Percentiles rank a stretch among this genome's conserved stretches.
phyloP scores from a whole-genome alignment of 1,284 basidiomycete species.

The Cryptococcus deneoformans region DNA sequence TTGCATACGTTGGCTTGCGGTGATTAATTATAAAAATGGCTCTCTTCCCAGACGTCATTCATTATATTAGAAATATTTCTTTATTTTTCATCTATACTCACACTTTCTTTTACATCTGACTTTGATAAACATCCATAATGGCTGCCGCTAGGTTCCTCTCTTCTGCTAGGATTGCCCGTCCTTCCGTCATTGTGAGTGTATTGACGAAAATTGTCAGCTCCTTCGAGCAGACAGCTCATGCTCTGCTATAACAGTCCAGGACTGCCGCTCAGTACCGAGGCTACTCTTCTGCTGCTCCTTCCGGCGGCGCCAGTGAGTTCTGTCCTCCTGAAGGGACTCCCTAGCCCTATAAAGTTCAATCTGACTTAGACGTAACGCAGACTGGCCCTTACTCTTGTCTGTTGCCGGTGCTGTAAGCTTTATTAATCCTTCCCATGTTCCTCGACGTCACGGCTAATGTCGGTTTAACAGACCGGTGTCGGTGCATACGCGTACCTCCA shows the following conservation, averaged over 20 bases:
- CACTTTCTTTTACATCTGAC: not conserved
- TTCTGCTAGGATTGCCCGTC: constrained; percentile 11
- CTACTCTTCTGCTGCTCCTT: constrained; percentile 27
- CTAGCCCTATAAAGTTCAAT: not conserved
- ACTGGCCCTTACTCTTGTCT: constrained; percentile 32
- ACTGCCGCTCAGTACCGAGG: constrained; percentile 5
- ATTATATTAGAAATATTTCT: no score
- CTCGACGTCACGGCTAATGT: not conserved
- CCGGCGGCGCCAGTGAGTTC: constrained; percentile 24
- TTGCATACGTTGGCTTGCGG: no score
- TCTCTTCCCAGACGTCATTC: no score
- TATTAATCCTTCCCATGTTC: not conserved
- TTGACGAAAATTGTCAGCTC: not conserved
- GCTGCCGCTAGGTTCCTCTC: constrained; percentile 13
- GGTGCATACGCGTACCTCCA: constrained; percentile 42
- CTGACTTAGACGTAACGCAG: constrained; percentile 14
- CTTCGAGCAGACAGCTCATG: not conserved
- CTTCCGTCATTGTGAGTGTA: constrained; percentile 10
- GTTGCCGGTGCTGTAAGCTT: constrained; percentile 35
- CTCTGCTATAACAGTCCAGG: not conserved
- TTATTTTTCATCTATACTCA: not conserved
- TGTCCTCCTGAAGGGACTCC: not conserved
- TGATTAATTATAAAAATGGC: no score
- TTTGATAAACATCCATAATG: constrained; percentile 6
- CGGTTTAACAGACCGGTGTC: constrained; percentile 28